These are phyloP conservation scores for Hyphodiscus hymeniophilus DNA, from an alignment of 495 filamentous ascomycete genomes.

Conservation along the genomic window DNA sequence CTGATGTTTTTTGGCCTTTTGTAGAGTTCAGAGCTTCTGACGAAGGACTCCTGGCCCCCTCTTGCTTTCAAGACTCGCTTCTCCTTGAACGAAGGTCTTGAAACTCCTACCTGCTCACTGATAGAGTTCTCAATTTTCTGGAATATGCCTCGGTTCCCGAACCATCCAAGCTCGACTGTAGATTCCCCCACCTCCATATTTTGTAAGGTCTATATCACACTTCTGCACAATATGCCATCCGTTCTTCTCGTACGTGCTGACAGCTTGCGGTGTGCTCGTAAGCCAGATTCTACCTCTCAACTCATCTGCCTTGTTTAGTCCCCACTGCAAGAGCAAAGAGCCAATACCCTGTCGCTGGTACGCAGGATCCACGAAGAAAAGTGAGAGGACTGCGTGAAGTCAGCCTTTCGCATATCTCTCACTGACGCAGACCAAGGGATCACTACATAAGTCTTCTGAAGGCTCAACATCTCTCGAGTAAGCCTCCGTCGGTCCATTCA, in stretches of 20 bases:
- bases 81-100: too few relatives aligned
- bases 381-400: background rate
- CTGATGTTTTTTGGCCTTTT: too few relatives aligned
- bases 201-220: constrained; percentile 1
- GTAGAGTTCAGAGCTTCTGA: too few relatives aligned
- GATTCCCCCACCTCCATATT: constrained; percentile 7
- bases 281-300: constrained; percentile 32
- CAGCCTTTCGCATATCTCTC: background rate
- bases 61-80: too few relatives aligned
- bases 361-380: constrained; percentile 26
- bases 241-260: constrained; percentile 3
- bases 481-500: background rate
- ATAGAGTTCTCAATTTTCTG: too few relatives aligned
- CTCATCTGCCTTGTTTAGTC: constrained; percentile 31
- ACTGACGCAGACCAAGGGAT: background rate
- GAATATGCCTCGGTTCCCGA: too few relatives aligned
- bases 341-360: constrained; percentile 32
- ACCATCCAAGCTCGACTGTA: constrained; percentile 10
- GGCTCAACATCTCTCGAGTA: constrained; percentile 1
- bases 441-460: constrained; percentile 2
- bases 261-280: constrained; percentile 4
- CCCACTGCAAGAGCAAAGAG: constrained; percentile 33
- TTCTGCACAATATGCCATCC: constrained; percentile 5
- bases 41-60: too few relatives aligned
- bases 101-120: too few relatives aligned